These are phyloP conservation scores for Holtermannia corniformis DNA, from an alignment of 768 basidiomycete genomes.

Conservation along the genomic window DNA sequence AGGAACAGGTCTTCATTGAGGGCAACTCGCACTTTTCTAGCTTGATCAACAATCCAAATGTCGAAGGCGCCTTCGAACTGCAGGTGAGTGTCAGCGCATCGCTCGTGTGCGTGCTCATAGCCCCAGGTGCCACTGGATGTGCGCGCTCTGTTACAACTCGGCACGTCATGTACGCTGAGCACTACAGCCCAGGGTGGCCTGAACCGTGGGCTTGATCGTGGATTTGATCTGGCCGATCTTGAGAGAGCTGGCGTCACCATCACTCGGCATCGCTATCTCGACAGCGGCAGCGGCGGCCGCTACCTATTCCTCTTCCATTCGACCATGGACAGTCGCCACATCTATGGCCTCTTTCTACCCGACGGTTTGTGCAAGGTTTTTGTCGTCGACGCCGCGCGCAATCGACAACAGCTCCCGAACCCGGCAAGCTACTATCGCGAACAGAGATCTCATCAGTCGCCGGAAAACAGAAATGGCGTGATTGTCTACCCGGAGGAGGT, in stretches of 20 bases:
- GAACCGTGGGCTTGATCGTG: slow-evolving; percentile 68
- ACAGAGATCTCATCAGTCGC: slow-evolving; percentile 38
- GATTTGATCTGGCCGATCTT: slow-evolving; percentile 74
- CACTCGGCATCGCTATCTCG: slow-evolving; percentile 61
- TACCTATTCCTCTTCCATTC: slow-evolving; percentile 86
- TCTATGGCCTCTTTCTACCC: slow-evolving; percentile 80
- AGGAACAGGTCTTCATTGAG: slow-evolving; percentile 72
- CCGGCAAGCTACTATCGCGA: slow-evolving; percentile 62
- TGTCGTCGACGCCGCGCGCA: slow-evolving; percentile 81
- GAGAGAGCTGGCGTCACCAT: slow-evolving; percentile 54
- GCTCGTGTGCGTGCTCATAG: background rate
- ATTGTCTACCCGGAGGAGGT: slow-evolving; percentile 55
- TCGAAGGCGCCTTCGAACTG: slow-evolving; percentile 87
- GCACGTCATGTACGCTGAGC: slow-evolving; percentile 66
- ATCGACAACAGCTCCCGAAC: slow-evolving; percentile 67
- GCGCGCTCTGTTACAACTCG: slow-evolving; percentile 71
- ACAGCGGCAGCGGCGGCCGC: slow-evolving; percentile 58
- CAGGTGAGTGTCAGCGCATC: slow-evolving; percentile 57
- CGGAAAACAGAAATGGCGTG: slow-evolving; percentile 36
- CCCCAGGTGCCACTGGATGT: slow-evolving; percentile 67
- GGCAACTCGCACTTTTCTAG: slow-evolving; percentile 87
- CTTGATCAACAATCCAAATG: slow-evolving; percentile 83
- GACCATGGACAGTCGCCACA: slow-evolving; percentile 62
- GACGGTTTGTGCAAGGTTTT: slow-evolving; percentile 63
- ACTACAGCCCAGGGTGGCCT: slow-evolving; percentile 58